Evolutionary conservation across 805 yeast genomes (phyloP).

Genomic region (Ogataea trehalophila): DNA sequence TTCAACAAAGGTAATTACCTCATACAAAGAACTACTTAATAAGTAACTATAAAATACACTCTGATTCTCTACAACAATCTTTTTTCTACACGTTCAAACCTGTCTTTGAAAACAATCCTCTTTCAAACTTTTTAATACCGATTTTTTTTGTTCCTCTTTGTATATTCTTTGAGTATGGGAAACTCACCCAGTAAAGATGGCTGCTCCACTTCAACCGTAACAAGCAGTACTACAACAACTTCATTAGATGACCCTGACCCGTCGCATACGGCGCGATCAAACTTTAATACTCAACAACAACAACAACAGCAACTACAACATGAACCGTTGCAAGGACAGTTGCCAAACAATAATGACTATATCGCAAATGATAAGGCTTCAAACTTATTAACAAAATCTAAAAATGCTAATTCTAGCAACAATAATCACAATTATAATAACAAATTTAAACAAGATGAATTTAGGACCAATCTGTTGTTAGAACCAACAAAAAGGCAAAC

Average conservation of each 20-base stretch:
- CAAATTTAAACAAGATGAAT: neutral
- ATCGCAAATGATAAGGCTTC: too few species aligned
- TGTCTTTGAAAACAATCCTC: neutral
- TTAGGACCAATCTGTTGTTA: too few species aligned
- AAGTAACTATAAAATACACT: neutral
- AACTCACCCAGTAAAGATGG: constrained; percentile 38
- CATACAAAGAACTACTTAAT: too few species aligned
- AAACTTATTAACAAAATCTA: too few species aligned
- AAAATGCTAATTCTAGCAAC: neutral
- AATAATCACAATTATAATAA: constrained; percentile 4
- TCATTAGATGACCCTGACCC: constrained; percentile 32
- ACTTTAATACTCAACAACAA: constrained; percentile 10
- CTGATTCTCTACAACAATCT: neutral
- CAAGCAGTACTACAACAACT: constrained; percentile 16
- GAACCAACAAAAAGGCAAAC: neutral
- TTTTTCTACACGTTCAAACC: too few species aligned
- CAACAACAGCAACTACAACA: neutral
- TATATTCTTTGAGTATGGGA: constrained; percentile 24
- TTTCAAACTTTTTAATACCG: neutral
- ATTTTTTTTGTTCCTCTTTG: neutral
- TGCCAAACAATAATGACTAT: neutral
- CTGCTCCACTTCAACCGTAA: constrained; percentile 30
- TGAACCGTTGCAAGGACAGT: neutral
- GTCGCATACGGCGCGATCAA: constrained; percentile 27
- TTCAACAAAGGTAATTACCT: too few species aligned